Conservation (phyloP, 78 protist genomes). For the Polysphondylium violaceum region DNA sequence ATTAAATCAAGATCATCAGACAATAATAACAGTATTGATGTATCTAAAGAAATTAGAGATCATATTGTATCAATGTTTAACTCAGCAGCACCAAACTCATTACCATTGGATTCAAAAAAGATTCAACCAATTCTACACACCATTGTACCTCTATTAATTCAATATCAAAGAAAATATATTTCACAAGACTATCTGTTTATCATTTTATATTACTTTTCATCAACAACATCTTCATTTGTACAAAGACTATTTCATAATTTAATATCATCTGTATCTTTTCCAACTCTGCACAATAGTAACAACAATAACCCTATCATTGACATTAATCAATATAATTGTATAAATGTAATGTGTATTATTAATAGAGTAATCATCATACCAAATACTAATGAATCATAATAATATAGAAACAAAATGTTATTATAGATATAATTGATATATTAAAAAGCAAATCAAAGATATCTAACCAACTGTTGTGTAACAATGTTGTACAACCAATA, state of each 20-base stretch:
- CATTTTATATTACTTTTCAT: slow-evolving; percentile 9
- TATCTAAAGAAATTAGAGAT: slow-evolving; percentile 8
- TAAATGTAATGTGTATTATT: too few relatives aligned
- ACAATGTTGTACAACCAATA: slow-evolving; percentile 9
- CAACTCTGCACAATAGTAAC: too few relatives aligned
- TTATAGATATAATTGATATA: slow-evolving; percentile 4
- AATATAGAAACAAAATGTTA: not conserved
- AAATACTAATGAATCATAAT: too few relatives aligned
- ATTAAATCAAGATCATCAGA: too few relatives aligned
- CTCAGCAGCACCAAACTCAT: not conserved
- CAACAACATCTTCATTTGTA: slow-evolving; percentile 9
- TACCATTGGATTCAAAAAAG: slow-evolving; percentile 13
- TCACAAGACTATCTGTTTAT: slow-evolving; percentile 8
- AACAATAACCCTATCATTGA: too few relatives aligned
- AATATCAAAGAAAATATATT: slow-evolving; percentile 22
- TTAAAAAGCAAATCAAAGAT: slow-evolving; percentile 10
- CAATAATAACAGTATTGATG: not conserved
- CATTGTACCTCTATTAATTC: slow-evolving; percentile 7
- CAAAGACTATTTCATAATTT: slow-evolving; percentile 29
- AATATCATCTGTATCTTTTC: too few relatives aligned
- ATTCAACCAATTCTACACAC: slow-evolving; percentile 9
- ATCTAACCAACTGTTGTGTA: not conserved
- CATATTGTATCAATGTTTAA: slow-evolving; percentile 25
- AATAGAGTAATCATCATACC: too few relatives aligned
- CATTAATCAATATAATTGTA: too few relatives aligned